Evolutionary conservation across 805 yeast species (phyloP), one percentile per base, ranked within the genome.

Genomic region (Zygosaccharomyces kombuchaensis): DNA sequence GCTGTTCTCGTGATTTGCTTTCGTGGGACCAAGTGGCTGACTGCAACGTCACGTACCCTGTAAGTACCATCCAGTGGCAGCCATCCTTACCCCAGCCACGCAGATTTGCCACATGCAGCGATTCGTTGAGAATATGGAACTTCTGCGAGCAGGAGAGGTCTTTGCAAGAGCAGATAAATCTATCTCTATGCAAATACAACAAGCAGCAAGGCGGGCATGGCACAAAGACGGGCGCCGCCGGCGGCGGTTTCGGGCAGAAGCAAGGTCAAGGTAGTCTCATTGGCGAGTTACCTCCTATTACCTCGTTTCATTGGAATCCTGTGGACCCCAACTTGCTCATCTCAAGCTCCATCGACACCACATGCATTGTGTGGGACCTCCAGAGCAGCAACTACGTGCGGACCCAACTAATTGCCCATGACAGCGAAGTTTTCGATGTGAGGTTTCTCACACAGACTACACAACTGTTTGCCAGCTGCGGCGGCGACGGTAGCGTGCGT

Each of bases 331-430:
- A 78, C 40, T 65, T 81, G 32, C 76, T 89, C 16, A 84, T 93
- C 30, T 87, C 97, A 1, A 79, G 91, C 51, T 82, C 93, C 16
- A 87, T 91, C 9, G 99, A 93, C 67, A 93, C 99, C 1, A 93
- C 99, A 0, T 93, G 99, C 67, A 90, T 98, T 0, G 81, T 89
- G 3, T 93, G 99, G 98, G 98, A 93, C 66, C 48, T 64, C 26
- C 62, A 64, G 32, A 57, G 66, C 34, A 45, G 55, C 17, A 77
- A 82, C 17, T 67, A 72, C 36, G 96, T 95, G 12, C 86, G 84
- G 60, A 91, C 98, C 1, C 97, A 93, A 67, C 72, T 93, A 39
- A 93, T 93, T 53, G 98, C 99, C 0, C 99, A 93, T 66, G 99
- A 93, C 63, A 80, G 84, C 52, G 97, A 89, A 65, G 99, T 93